Evolutionary conservation across 2,329 filamentous ascomycete species (phyloP).

Genomic region (Diaporthe longicolla): DNA sequence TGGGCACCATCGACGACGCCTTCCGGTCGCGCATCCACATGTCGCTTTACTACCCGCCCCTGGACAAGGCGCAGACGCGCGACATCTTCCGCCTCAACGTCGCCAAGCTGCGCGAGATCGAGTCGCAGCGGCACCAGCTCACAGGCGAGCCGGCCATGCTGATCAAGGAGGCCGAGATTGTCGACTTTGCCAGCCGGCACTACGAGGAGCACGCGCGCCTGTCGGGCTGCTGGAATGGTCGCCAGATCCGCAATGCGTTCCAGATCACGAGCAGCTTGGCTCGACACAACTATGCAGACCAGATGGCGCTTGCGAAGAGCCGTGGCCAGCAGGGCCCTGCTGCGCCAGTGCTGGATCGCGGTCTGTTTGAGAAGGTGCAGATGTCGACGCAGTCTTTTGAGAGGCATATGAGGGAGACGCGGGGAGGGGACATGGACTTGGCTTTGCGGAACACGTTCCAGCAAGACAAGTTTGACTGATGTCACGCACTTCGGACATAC

Average conservation of each 20-base stretch:
- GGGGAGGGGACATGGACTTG: slow-evolving; percentile 20
- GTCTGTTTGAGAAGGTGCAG: slow-evolving; percentile 58
- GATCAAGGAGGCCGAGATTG: slow-evolving; percentile 32
- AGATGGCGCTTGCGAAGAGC: slow-evolving; percentile 46
- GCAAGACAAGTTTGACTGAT: slow-evolving; percentile 20
- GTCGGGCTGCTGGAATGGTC: slow-evolving; percentile 50
- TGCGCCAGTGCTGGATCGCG: slow-evolving; percentile 54
- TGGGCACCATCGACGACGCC: slow-evolving; percentile 49
- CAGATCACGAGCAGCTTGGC: slow-evolving; percentile 48
- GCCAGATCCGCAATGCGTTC: slow-evolving; percentile 54
- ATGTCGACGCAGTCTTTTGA: slow-evolving; percentile 60
- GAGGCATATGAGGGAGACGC: slow-evolving; percentile 56
- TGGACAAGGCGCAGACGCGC: slow-evolving; percentile 38
- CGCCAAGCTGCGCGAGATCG: slow-evolving; percentile 29
- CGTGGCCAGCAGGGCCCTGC: slow-evolving; percentile 53
- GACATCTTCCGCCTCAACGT: slow-evolving; percentile 42
- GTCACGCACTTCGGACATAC: neutral
- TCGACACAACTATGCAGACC: neutral
- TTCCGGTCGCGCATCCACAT: slow-evolving; percentile 50
- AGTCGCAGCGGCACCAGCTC: slow-evolving; percentile 15
- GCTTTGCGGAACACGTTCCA: slow-evolving; percentile 26
- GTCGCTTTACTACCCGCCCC: slow-evolving; percentile 50
- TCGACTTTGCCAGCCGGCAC: slow-evolving; percentile 30
- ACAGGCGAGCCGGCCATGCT: slow-evolving; percentile 42
- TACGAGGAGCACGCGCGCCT: slow-evolving; percentile 18